Percentiles rank a stretch among this genome's conserved stretches.
Conservation (phyloP, 2,329 filamentous ascomycete species). For the Tolypocladium endophyticum region DNA sequence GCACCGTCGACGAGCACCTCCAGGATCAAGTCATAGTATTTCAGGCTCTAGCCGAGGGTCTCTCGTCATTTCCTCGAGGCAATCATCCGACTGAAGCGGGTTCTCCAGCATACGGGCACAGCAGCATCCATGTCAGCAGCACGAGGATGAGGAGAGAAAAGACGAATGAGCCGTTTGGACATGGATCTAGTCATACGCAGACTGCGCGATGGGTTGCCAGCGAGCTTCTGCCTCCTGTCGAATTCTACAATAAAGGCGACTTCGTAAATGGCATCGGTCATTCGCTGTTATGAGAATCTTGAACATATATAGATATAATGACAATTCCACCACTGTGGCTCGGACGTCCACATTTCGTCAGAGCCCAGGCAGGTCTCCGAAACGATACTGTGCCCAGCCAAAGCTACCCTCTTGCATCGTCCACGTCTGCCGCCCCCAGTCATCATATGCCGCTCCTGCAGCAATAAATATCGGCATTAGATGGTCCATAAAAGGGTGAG, state of each 20-base stretch:
- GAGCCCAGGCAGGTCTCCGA: constrained; percentile 23
- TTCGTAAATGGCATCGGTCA: constrained; percentile 36
- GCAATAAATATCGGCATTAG: constrained; percentile 37
- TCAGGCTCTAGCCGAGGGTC: constrained; percentile 44
- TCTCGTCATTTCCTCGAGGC: constrained; percentile 32
- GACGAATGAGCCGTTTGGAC: constrained; percentile 39
- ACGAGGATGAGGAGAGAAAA: constrained; percentile 30
- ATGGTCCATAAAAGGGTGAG: constrained; percentile 39
- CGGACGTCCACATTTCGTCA: neutral
- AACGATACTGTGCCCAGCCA: constrained; percentile 37
- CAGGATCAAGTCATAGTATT: constrained; percentile 53
- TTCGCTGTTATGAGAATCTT: neutral
- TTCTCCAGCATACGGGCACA: constrained; percentile 13
- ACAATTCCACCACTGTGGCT: no score
- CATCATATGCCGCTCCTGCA: constrained; percentile 33
- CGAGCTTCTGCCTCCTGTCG: constrained; percentile 35
- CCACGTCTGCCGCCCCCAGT: constrained; percentile 29
- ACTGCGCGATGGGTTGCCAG: constrained; percentile 52
- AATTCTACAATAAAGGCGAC: constrained; percentile 41
- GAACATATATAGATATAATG: neutral
- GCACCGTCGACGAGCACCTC: constrained; percentile 44
- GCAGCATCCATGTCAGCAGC: constrained; percentile 12
- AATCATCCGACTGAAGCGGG: constrained; percentile 6
- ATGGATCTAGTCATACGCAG: constrained; percentile 43
- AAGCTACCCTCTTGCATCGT: constrained; percentile 33